phyloP scores from a whole-genome alignment of 768 basidiomycete species.

The Lentinula boryana region DNA sequence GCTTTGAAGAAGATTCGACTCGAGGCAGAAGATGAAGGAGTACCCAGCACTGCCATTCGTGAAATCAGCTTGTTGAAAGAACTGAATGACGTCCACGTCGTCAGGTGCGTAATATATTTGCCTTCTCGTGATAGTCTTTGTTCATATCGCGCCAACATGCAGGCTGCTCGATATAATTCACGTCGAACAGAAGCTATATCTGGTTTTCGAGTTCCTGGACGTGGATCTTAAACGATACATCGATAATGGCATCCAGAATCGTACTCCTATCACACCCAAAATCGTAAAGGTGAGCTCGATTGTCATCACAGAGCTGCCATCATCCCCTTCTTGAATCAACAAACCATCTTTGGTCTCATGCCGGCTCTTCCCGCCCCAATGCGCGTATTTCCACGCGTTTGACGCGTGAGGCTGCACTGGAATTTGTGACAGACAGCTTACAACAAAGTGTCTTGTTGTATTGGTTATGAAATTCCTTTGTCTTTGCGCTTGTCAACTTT shows the following conservation, averaged over 20 bases:
- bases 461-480: not conserved
- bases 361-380: not conserved
- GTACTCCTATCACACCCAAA: slow-evolving; percentile 64
- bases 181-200: slow-evolving; percentile 93
- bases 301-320: slow-evolving; percentile 8
- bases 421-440: not conserved
- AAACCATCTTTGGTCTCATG: not conserved
- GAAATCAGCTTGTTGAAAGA: slow-evolving; percentile 98
- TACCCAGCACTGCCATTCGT: slow-evolving; percentile 95
- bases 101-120: slow-evolving; percentile 50
- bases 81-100: slow-evolving; percentile 93
- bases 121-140: not conserved
- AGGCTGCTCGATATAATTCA: slow-evolving; percentile 97
- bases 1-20: slow-evolving; percentile 98
- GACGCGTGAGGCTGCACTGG: slow-evolving; percentile 17
- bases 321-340: slow-evolving; percentile 1
- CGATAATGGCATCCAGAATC: slow-evolving; percentile 73
- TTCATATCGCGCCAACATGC: slow-evolving; percentile 1
- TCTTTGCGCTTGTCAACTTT: not conserved
- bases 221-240: slow-evolving; percentile 97
- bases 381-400: slow-evolving; percentile 20
- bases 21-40: slow-evolving; percentile 98
- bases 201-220: slow-evolving; percentile 97
- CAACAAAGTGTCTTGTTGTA: not conserved
- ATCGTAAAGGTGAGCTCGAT: slow-evolving; percentile 70